Percentiles rank a stretch among this genome's conserved stretches.
Conservation (phyloP, 176 grass and related monocot genomes). For the Typha latifolia region DNA sequence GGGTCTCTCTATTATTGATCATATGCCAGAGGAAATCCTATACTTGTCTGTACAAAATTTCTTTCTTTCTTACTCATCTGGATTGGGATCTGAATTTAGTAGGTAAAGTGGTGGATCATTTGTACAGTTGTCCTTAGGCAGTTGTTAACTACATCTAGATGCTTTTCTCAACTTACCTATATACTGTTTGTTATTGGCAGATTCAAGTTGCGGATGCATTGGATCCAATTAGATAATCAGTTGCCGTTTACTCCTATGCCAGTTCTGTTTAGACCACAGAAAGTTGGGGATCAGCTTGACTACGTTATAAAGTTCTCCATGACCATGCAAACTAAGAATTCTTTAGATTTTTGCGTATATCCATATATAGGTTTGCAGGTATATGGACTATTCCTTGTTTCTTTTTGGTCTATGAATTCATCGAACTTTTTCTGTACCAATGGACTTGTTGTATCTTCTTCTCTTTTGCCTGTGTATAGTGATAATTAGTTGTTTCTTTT, state of each 20-base stretch:
- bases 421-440: not conserved
- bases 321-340: constrained; percentile 92
- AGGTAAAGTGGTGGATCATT: constrained; percentile 37
- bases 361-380: constrained; percentile 96
- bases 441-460: not conserved
- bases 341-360: constrained; percentile 82
- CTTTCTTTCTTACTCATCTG: constrained; percentile 85
- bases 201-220: constrained; percentile 71
- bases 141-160: constrained; percentile 5
- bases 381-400: constrained; percentile 3
- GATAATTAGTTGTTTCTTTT: too few relatives aligned
- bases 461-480: not conserved
- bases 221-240: constrained; percentile 91
- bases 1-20: constrained; percentile 78
- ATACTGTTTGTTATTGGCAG: constrained; percentile 33
- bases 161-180: constrained; percentile 14
- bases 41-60: constrained; percentile 89
- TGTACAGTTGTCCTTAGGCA: not conserved
- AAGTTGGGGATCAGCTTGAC: constrained; percentile 56
- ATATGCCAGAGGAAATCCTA: constrained; percentile 97
- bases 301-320: constrained; percentile 72
- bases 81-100: constrained; percentile 85
- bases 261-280: constrained; percentile 80
- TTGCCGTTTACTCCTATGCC: constrained; percentile 92
- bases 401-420: not conserved